Conservation (phyloP, 495 filamentous ascomycete genomes). For the Talaromyces adpressus region DNA sequence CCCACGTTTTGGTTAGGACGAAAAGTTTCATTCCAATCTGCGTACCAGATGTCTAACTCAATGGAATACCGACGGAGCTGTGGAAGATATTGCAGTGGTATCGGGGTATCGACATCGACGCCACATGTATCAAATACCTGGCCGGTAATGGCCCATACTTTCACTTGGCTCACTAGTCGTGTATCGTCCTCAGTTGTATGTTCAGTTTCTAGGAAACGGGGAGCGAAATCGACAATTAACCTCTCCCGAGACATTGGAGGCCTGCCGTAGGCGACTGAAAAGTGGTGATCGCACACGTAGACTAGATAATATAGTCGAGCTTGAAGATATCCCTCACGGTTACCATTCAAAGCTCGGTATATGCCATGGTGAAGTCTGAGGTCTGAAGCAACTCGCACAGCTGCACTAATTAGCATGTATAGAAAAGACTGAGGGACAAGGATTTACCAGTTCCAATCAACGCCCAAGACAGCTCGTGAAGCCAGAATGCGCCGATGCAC, state of each 20-base stretch:
- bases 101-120: slow-evolving; percentile 26
- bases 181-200: slow-evolving; percentile 28
- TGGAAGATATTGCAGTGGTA: slow-evolving; percentile 16
- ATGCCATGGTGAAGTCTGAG: slow-evolving; percentile 26
- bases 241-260: slow-evolving; percentile 30
- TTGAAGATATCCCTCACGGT: slow-evolving; percentile 21
- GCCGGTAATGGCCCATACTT: slow-evolving; percentile 24
- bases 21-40: slow-evolving; percentile 26
- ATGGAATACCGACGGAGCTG: slow-evolving; percentile 22
- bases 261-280: slow-evolving; percentile 24
- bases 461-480: slow-evolving; percentile 26
- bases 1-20: slow-evolving; percentile 18
- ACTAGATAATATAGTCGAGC: slow-evolving; percentile 28
- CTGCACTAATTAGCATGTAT: slow-evolving; percentile 14
- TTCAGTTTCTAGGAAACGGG: slow-evolving; percentile 18
- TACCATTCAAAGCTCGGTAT: slow-evolving; percentile 20
- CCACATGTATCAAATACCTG: slow-evolving; percentile 34
- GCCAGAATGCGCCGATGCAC: slow-evolving; percentile 31
- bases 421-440: background rate
- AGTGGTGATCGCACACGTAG: slow-evolving; percentile 33
- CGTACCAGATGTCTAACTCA: slow-evolving; percentile 23
- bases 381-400: slow-evolving; percentile 23
- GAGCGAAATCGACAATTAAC: slow-evolving; percentile 17
- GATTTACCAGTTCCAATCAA: slow-evolving; percentile 21
- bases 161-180: slow-evolving; percentile 28